phyloP scores from a whole-genome alignment of 768 basidiomycete genomes.

The Hericium alpestre region DNA sequence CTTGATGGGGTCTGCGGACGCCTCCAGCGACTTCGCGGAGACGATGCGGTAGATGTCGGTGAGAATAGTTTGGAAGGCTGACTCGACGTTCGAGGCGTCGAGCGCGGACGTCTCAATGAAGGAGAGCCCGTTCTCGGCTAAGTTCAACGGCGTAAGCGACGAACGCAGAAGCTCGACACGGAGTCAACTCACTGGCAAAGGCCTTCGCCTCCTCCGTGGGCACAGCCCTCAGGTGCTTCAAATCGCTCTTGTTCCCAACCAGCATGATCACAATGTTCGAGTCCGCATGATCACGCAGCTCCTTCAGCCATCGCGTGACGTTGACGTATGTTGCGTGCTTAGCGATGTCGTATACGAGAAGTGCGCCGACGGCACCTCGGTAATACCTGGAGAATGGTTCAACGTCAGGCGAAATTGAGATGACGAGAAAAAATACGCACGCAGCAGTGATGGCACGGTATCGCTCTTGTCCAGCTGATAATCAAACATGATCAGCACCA shows the following conservation, averaged over 20 bases:
- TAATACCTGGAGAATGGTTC: constrained; percentile 59
- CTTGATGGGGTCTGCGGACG: constrained; percentile 67
- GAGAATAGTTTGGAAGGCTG: constrained; percentile 94
- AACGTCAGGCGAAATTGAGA: not conserved
- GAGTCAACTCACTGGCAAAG: constrained; percentile 59
- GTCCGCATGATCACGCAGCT: constrained; percentile 89
- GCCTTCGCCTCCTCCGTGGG: constrained; percentile 95
- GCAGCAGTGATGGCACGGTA: constrained; percentile 97
- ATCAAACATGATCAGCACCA: no score
- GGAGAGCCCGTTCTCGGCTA: constrained; percentile 83
- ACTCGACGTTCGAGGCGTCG: constrained; percentile 97
- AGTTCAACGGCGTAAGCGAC: not conserved
- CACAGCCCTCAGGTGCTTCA: constrained; percentile 93
- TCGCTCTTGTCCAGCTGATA: constrained; percentile 85
- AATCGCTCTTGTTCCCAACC: constrained; percentile 97
- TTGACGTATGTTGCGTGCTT: constrained; percentile 92
- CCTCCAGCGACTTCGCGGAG: constrained; percentile 90
- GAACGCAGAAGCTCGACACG: not conserved
- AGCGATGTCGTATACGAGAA: constrained; percentile 89
- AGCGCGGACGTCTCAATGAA: constrained; percentile 99
- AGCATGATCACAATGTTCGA: constrained; percentile 93
- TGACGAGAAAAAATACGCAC: constrained; percentile 32
- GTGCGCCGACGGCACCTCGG: constrained; percentile 89
- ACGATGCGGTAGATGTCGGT: constrained; percentile 97
- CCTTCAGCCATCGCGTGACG: constrained; percentile 93